phyloP scores from a whole-genome alignment of 768 basidiomycete species.

The Amylocystis lapponica region DNA sequence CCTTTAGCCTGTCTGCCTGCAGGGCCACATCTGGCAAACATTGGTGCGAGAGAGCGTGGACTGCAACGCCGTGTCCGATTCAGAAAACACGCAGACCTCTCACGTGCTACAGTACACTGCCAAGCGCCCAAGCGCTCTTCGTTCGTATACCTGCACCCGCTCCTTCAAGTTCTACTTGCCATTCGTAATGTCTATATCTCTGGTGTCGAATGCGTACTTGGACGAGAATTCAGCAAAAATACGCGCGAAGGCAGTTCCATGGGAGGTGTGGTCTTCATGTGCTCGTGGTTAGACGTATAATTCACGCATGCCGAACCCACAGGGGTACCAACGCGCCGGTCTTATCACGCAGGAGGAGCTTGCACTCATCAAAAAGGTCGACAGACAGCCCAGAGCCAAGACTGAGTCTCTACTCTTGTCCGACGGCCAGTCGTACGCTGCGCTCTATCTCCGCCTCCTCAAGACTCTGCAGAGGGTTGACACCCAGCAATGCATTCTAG shows the following conservation, averaged over 20 bases:
- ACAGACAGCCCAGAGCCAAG: constrained; percentile 70
- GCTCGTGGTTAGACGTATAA: neutral
- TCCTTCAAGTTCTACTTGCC: neutral
- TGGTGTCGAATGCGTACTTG: constrained; percentile 78
- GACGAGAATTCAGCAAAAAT: constrained; percentile 88
- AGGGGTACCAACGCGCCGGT: constrained; percentile 95
- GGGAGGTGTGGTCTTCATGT: constrained; percentile 64
- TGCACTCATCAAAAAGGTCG: constrained; percentile 82
- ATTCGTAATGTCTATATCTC: constrained; percentile 59
- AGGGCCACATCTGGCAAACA: constrained; percentile 16
- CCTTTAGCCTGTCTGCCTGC: constrained; percentile 12
- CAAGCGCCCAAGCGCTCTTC: neutral
- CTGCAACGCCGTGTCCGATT: neutral
- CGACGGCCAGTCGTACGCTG: constrained; percentile 78
- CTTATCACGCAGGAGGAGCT: constrained; percentile 87
- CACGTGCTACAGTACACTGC: neutral
- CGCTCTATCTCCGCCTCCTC: constrained; percentile 85
- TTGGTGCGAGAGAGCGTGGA: constrained; percentile 2
- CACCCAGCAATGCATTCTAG: constrained; percentile 82
- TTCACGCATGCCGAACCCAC: constrained; percentile 13
- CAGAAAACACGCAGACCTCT: neutral
- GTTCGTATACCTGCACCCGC: neutral
- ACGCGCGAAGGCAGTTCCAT: constrained; percentile 85
- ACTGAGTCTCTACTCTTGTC: constrained; percentile 73
- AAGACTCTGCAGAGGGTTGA: constrained; percentile 82